Evolutionary conservation across 192 early-diverging fungal species (phyloP), one percentile per base, ranked within the genome.

Genomic region (Backusella mclennaniae): DNA sequence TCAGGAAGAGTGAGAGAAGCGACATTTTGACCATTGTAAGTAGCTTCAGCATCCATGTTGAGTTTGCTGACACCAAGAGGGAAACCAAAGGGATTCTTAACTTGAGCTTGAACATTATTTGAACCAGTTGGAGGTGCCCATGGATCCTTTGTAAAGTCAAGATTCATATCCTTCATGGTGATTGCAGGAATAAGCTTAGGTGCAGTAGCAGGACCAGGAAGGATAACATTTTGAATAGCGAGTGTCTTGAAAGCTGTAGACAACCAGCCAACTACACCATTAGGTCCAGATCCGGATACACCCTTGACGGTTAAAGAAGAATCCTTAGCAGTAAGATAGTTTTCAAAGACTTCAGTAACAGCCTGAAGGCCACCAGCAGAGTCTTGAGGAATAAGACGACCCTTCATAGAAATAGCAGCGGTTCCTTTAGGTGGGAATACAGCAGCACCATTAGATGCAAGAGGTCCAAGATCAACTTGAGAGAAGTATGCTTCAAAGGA

Each of bases 391-490:
- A 83, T 39, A 75, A 91, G 77, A 15, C 77, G 82, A 75, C 90
- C 90, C 8, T 81, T 79, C 76, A 91, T 73, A 42, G 79, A 68
- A 17, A 90, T 75, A 39, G 73, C 74, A 31, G 83, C 78, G 7
- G 66, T 29, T 66, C 77, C 79, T n/a, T 35, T 26, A 63, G 81
- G 77, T 41, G 77, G 56, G 46, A 82, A 74, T 44, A 73, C 42
- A 67, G 78, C 67, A 83, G 89, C 85, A 82, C 89, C 84, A 77
- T 89, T 77, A 76, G 90, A 81, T 82, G 86, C 75, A 79, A 85
- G 74, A 67, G 85, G 83, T 79, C 92, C 81, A 77, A 88, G 73
- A 9, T 79, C 49, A 9, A 80, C 79, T 35, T 80, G 77, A 19
- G 83, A 75, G 69, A 70, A 88, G 66, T 73, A 80, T 31, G 83